Evolutionary conservation across 768 basidiomycete genomes (phyloP), one percentile per base, ranked within the genome.

Genomic region (Dendrothele bispora): DNA sequence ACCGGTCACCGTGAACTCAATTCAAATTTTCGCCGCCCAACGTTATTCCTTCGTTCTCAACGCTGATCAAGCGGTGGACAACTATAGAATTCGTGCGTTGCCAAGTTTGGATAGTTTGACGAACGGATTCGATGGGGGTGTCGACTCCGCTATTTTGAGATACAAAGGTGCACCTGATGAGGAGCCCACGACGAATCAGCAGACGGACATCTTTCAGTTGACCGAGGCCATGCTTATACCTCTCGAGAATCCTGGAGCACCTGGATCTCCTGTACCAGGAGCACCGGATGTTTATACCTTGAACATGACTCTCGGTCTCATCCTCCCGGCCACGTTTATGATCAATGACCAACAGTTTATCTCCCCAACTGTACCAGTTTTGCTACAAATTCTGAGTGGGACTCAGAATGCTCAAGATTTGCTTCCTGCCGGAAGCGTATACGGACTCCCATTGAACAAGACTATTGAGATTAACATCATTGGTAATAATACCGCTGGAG

Each of bases 61-160:
- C 4, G 67, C 70, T 2, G 39, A 63, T 46, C 63, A 74, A 43
- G 44, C 64, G 1, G 47, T 69, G 21, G 62, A 56, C 5, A 77
- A 72, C 47, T 77, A 77, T 52, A 74, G 57, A 44, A 50, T 60
- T 15, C 52, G 56, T 49, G 45, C 60, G 46, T 35, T 57, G 50
- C 43, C n/a, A n/a, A n/a, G n/a, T n/a, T 11, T 27, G 15, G 7
- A 44, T 32, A n/a, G 10, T 10, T n/a, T n/a, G 11, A 20, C 38
- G 26, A 28, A 20, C 49, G 15, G 60, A 29, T 69, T 67, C 41
- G 50, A 42, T 0, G 57, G 55, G 14, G 65, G 65, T 5, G 54
- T 65, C 39, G 72, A 69, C 48, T 57, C 57, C 35, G 74, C 72
- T 10, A 73, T 77, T 48, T 48, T 77, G 38, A 68, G 72, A 27